Evolutionary conservation across 257 asterid species (phyloP).

Genomic region (Agastache rugosa): DNA sequence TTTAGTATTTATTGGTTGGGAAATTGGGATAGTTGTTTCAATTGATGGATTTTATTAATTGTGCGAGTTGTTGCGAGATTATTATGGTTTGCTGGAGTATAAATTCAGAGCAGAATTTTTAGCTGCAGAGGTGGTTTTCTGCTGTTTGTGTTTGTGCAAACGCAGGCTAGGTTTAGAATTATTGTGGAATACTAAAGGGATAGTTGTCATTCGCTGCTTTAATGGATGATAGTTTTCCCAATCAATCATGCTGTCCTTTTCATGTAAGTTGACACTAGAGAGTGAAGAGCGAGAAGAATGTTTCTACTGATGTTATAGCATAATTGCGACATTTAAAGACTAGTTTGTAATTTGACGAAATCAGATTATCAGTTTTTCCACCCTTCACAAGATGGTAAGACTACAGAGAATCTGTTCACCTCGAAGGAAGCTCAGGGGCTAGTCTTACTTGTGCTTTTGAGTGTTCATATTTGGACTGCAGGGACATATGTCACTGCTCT

Average conservation of each 20-base stretch:
- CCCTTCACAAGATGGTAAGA: constrained; percentile 13
- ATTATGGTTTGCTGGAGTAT: background rate
- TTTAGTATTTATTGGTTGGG: background rate
- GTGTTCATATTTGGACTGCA: constrained; percentile 9
- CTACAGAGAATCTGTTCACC: background rate
- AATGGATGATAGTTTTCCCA: background rate
- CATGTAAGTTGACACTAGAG: background rate
- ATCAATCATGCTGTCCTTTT: background rate
- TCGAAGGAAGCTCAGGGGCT: background rate
- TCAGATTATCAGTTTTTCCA: constrained; percentile 15
- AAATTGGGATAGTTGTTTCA: background rate
- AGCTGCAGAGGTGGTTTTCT: background rate
- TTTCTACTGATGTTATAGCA: background rate
- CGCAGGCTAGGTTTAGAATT: background rate
- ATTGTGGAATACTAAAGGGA: background rate
- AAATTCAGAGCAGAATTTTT: background rate
- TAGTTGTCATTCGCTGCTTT: constrained; percentile 1
- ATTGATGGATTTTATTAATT: background rate
- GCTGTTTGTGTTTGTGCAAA: background rate
- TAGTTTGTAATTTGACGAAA: background rate
- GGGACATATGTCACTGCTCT: constrained; percentile 16
- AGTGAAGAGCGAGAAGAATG: background rate
- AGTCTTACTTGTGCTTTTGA: background rate
- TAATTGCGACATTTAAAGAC: background rate
- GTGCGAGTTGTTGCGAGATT: background rate